Conservation (phyloP, 2,329 filamentous ascomycete species). For the Colletotrichum plurivorum region DNA sequence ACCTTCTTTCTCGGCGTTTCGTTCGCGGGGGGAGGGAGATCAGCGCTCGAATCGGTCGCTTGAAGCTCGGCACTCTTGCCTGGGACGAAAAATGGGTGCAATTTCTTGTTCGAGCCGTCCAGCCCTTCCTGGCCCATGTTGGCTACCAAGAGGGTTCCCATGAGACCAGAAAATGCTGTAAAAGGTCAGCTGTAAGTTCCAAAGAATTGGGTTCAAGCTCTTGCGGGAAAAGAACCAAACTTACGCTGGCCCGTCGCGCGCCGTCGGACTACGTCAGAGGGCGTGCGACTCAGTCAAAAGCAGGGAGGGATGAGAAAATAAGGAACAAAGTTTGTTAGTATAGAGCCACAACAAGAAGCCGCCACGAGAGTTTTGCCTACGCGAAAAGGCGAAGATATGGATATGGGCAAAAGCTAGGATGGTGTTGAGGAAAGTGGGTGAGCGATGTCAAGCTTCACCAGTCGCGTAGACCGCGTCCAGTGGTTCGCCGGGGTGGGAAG, state of each 20-base stretch:
- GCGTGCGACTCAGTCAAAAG: slow-evolving; percentile 23
- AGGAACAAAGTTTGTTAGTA: background rate
- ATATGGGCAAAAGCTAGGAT: background rate
- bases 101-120: slow-evolving; percentile 57
- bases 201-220: background rate
- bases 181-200: background rate
- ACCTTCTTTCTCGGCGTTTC: background rate
- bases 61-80: slow-evolving; percentile 17
- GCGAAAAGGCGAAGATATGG: background rate
- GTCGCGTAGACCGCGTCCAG: slow-evolving; percentile 35
- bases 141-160: slow-evolving; percentile 59
- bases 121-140: slow-evolving; percentile 60
- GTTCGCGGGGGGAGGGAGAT: background rate
- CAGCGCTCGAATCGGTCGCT: slow-evolving; percentile 5
- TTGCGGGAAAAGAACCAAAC: background rate
- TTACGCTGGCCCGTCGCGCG: slow-evolving; percentile 34
- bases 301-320: background rate
- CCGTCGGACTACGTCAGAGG: slow-evolving; percentile 36
- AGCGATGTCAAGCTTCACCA: slow-evolving; percentile 18
- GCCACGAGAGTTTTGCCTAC: background rate
- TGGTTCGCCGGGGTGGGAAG: slow-evolving; percentile 10
- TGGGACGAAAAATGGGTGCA: slow-evolving; percentile 69
- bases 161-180: slow-evolving; percentile 44
- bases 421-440: slow-evolving; percentile 22
- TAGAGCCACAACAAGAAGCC: background rate